phyloP scores from a whole-genome alignment of 2,329 filamentous ascomycete genomes.

The Pyrenophora seminiperda region DNA sequence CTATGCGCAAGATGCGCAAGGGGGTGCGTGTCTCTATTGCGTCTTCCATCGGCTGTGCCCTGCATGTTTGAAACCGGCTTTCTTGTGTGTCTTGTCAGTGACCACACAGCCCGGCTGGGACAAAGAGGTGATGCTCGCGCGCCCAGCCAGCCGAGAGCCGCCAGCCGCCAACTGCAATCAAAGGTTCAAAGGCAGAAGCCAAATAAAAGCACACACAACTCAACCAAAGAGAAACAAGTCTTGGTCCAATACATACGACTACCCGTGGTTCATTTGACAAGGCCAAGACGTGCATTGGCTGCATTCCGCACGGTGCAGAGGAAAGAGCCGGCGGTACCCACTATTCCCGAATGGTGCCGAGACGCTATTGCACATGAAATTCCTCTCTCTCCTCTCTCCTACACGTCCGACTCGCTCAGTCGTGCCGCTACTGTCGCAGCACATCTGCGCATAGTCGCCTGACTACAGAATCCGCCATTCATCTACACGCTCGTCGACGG shows the following conservation, averaged over 20 bases:
- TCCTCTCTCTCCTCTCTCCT: conserved; percentile 23
- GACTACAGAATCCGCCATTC: conserved; percentile 10
- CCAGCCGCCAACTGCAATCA: too few relatives aligned
- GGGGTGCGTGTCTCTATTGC: conserved; percentile 1
- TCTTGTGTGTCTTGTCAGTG: background rate
- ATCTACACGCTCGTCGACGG: conserved; percentile 18
- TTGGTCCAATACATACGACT: background rate
- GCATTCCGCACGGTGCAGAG: conserved; percentile 19
- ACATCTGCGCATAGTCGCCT: conserved; percentile 16
- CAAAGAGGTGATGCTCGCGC: conserved; percentile 4
- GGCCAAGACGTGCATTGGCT: conserved; percentile 23
- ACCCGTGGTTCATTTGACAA: conserved; percentile 12
- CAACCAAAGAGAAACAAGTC: background rate
- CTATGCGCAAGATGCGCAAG: too few relatives aligned
- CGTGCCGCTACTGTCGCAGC: conserved; percentile 26
- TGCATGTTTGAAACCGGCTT: conserved; percentile 15
- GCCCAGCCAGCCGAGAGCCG: too few relatives aligned
- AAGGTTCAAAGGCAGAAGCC: too few relatives aligned
- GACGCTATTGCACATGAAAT: conserved; percentile 29
- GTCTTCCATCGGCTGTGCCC: conserved; percentile 8
- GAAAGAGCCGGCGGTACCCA: conserved; percentile 13
- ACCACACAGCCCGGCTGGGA: background rate
- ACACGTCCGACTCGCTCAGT: conserved; percentile 13
- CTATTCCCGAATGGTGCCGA: conserved; percentile 18
- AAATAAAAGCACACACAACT: background rate